Evolutionary conservation across 2,329 filamentous ascomycete genomes (phyloP), one percentile per base, ranked within the genome.

Genomic region (Moelleriella libera): DNA sequence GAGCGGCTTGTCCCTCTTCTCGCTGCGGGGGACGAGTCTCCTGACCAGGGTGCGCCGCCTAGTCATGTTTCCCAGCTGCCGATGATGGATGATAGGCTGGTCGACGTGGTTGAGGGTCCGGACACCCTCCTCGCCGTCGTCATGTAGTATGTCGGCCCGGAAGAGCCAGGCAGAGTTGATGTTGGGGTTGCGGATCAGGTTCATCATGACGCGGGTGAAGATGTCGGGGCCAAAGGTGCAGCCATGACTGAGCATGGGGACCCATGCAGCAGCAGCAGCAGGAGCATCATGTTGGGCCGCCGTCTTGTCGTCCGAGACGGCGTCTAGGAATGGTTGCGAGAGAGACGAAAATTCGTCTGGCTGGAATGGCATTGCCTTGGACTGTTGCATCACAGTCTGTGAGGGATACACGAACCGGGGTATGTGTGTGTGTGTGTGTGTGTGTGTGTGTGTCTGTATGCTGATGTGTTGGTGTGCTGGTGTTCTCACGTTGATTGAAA

Each of bases 11-110:
- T 97, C 90, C 30, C 90, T 68, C 47, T 81, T 73, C 3, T 81
- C 78, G 62, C 95, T 95, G 45, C 90, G 74, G 3, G 90, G 90
- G 44, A 96, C 81, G 56, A 96, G 68, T 51, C 74, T 82, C 50
- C 89, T 76, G 6, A 95, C 76, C 21, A 95, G 71, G 1, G 79
- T 79, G 53, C 82, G 80, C 29, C 74, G 69, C 32, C 80, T 67
- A 30, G 45, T 49, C 46, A 65, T 59, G 44, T 51, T 53, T 10
- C 47, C 44, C 7, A 67, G 54, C 11, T 52, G 40, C 28, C 52
- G 50, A 30, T 41, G 39, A 11, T 51, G 8, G 6, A n/a, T n/a
- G n/a, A n/a, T n/a, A n/a, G 52, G 55, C 30, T 31, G 45, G 14
- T 44, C 42, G 7, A 29, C 11, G n/a, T 41, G 40, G 21, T 43